Conservation (phyloP, 2,329 filamentous ascomycete genomes). For the Botrytis paeoniae region DNA sequence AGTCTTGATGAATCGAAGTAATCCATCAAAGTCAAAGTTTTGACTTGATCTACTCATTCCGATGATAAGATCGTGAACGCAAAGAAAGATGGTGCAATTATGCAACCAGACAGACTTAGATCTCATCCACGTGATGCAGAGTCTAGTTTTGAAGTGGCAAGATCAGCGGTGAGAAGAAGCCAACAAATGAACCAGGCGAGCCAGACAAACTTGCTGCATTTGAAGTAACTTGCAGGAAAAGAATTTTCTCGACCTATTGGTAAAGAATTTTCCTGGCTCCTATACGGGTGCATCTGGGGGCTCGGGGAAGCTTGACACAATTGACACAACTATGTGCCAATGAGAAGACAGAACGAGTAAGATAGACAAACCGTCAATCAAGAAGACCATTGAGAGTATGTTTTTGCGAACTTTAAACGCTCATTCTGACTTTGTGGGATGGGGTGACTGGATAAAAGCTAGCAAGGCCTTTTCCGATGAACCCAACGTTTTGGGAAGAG, state of each 20-base stretch:
- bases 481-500: not conserved
- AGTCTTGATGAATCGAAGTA: not conserved
- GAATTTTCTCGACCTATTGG: not conserved
- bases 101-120: not conserved
- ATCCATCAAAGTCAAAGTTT: conserved; percentile 7
- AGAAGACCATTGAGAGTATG: not conserved
- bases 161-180: conserved; percentile 7
- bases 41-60: not conserved
- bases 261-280: not conserved
- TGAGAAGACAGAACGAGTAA: not conserved
- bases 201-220: conserved; percentile 4
- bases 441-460: not conserved
- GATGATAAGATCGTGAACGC: not conserved
- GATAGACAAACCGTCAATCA: not conserved
- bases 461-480: not conserved
- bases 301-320: not conserved
- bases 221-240: conserved; percentile 12
- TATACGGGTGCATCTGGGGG: not conserved
- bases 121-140: conserved; percentile 1
- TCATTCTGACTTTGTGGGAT: not conserved
- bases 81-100: not conserved
- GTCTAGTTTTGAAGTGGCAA: not conserved
- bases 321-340: conserved; percentile 8
- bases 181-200: conserved; percentile 4
- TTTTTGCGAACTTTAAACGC: not conserved